A percentile compares a stretch with the other conserved stretches of the same genome.
phyloP scores from a whole-genome alignment of 768 basidiomycete species.

The Hirschioporus abietinus region DNA sequence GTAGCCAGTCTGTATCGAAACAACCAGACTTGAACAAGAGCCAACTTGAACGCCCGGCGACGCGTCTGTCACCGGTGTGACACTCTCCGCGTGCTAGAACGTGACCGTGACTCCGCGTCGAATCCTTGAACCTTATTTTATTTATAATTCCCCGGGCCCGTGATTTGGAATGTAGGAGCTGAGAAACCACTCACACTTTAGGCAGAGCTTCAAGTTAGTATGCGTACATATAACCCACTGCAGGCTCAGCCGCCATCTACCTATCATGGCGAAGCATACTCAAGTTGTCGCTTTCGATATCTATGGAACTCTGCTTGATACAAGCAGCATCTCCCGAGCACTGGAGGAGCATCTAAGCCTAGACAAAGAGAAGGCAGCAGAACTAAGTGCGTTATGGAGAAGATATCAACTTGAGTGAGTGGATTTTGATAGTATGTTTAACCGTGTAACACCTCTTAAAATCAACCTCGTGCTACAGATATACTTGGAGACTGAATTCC shows the following conservation, averaged over 20 bases:
- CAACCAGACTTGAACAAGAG: no score
- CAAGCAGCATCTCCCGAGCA: conserved; percentile 15
- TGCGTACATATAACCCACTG: no score
- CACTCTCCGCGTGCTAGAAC: no score
- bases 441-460: background rate
- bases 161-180: no score
- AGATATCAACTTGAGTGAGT: conserved; percentile 27
- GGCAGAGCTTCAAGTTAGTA: no score
- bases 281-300: conserved; percentile 26
- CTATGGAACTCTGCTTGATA: conserved; percentile 27
- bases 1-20: no score
- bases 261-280: background rate
- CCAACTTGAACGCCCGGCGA: no score
- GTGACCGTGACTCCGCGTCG: no score
- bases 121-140: no score
- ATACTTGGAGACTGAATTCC: conserved; percentile 25
- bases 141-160: no score
- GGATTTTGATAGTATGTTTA: background rate
- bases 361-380: conserved; percentile 11
- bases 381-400: conserved; percentile 18
- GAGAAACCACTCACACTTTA: no score
- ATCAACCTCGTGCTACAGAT: conserved; percentile 15
- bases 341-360: conserved; percentile 8
- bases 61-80: no score
- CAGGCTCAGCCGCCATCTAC: background rate